phyloP scores from a whole-genome alignment of 495 filamentous ascomycete genomes.

The Aspergillus cavernicola region DNA sequence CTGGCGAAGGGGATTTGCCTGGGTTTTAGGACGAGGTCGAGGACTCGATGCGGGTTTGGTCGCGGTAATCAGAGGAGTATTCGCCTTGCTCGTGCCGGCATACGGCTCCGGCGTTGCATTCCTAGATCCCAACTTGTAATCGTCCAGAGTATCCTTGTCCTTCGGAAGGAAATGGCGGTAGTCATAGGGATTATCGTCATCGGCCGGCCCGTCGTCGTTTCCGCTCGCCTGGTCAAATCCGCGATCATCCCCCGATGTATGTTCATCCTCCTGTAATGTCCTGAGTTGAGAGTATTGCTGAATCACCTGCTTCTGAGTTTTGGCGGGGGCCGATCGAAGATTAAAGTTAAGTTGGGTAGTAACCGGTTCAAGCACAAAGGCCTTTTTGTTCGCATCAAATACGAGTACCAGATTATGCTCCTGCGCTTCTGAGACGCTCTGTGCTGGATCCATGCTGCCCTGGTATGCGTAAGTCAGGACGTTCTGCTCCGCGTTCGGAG shows the following conservation, averaged over 20 bases:
- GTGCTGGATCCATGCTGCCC: slow-evolving; percentile 44
- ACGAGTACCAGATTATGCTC: slow-evolving; percentile 45
- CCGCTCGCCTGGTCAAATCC: slow-evolving; percentile 34
- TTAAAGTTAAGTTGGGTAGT: slow-evolving; percentile 55
- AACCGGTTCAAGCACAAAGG: slow-evolving; percentile 50
- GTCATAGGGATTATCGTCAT: slow-evolving; percentile 55
- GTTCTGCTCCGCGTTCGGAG: slow-evolving; percentile 38
- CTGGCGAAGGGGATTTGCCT: slow-evolving; percentile 36
- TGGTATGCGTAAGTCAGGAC: slow-evolving; percentile 45
- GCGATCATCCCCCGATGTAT: slow-evolving; percentile 38
- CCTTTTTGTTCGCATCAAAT: slow-evolving; percentile 49
- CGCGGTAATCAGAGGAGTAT: slow-evolving; percentile 29
- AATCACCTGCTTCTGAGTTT: slow-evolving; percentile 42
- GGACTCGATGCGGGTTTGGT: slow-evolving; percentile 29
- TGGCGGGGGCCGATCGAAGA: slow-evolving; percentile 45
- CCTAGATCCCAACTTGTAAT: slow-evolving; percentile 33
- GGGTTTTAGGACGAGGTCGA: slow-evolving; percentile 28
- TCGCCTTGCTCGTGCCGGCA: slow-evolving; percentile 28
- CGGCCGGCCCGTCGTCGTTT: slow-evolving; percentile 44
- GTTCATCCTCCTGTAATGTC: slow-evolving; percentile 39
- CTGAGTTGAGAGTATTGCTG: slow-evolving; percentile 46
- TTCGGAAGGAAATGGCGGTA: slow-evolving; percentile 55
- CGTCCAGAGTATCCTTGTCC: slow-evolving; percentile 29
- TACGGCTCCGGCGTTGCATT: slow-evolving; percentile 38
- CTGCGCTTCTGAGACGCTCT: slow-evolving; percentile 24